Percentiles rank a stretch among this genome's conserved stretches.
Conservation (phyloP, 225 moss, liverwort and hornwort species). For the Sphagnum tenellum region DNA sequence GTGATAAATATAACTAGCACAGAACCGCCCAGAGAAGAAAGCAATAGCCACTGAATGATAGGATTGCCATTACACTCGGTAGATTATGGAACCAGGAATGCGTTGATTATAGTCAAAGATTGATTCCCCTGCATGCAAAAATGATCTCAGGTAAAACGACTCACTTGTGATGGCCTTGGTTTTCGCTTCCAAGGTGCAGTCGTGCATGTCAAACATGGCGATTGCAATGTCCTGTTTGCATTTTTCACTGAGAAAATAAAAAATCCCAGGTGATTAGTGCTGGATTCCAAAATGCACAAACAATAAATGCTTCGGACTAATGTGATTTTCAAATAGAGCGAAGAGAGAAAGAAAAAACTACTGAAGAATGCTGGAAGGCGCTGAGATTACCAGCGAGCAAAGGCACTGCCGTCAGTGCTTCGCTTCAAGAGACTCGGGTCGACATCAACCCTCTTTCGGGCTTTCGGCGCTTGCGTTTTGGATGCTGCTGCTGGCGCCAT, state of each 20-base stretch:
- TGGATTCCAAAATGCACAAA: not conserved
- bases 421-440: conserved; percentile 48
- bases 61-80: not conserved
- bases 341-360: not conserved
- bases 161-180: conserved; percentile 32
- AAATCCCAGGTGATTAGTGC: not conserved
- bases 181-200: conserved; percentile 36
- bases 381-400: conserved; percentile 41
- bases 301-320: not conserved
- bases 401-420: conserved; percentile 42
- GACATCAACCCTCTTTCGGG: conserved; percentile 40
- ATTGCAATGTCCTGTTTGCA: conserved; percentile 35
- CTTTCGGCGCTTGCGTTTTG: conserved; percentile 37
- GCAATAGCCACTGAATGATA: not conserved
- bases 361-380: not conserved
- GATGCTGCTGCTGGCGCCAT: conserved; percentile 24
- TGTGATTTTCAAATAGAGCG: too few species aligned
- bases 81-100: too few species aligned
- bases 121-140: too few species aligned
- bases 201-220: conserved; percentile 37
- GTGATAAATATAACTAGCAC: too few species aligned
- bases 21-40: too few species aligned
- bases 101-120: too few species aligned
- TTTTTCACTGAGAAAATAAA: conserved; percentile 19
- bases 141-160: not conserved